Evolutionary conservation across 192 early-diverging fungal genomes (phyloP).

Genomic region (Podila horticola): DNA sequence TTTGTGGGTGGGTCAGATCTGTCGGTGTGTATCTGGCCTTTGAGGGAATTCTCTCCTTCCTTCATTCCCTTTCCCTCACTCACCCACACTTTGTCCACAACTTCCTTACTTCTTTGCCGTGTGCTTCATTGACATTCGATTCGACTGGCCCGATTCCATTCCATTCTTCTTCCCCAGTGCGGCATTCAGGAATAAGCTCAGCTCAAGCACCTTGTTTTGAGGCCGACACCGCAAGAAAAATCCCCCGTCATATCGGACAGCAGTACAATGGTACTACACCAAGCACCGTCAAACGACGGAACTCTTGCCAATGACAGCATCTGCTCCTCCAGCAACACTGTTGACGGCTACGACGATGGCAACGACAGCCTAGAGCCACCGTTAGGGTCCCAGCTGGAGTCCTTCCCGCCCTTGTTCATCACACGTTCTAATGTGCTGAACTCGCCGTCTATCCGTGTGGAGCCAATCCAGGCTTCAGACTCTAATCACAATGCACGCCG

Average conservation of each 20-base stretch:
- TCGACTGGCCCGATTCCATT: too few relatives aligned
- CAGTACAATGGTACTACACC: conserved; percentile 2
- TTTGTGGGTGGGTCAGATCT: not conserved
- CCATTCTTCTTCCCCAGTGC: not conserved
- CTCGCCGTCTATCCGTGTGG: conserved; percentile 15
- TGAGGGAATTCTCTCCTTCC: too few relatives aligned
- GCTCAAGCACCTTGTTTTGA: too few relatives aligned
- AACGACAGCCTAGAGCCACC: not conserved
- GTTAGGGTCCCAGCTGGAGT: conserved; percentile 20
- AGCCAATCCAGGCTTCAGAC: not conserved
- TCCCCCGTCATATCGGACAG: too few relatives aligned
- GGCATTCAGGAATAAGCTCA: not conserved
- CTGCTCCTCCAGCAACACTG: not conserved
- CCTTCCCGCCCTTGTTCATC: conserved; percentile 30
- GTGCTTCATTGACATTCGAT: too few relatives aligned
- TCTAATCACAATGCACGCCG: conserved; percentile 8
- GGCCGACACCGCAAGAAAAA: too few relatives aligned
- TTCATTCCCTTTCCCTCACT: not conserved
- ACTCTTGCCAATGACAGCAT: not conserved
- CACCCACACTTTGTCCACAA: not conserved
- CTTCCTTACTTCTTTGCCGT: not conserved
- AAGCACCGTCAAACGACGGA: conserved; percentile 10
- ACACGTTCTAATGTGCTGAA: conserved; percentile 27
- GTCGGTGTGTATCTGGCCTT: too few relatives aligned
- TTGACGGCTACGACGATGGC: not conserved